Conservation (phyloP, 164 flowering plant species). For the Vitis rotundifolia region DNA sequence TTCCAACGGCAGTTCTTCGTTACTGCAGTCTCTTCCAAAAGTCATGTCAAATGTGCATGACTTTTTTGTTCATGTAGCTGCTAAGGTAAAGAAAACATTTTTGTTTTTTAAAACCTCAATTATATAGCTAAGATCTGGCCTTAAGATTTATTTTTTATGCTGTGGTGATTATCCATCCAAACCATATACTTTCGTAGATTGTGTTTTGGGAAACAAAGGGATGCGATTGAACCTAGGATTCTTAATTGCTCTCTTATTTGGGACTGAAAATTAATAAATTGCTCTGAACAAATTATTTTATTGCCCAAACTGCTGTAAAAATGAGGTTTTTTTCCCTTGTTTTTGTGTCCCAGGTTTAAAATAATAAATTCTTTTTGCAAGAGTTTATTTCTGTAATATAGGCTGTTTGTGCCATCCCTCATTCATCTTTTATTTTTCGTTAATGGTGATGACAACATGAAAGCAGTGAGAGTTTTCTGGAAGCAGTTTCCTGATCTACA, state of each 20-base stretch:
- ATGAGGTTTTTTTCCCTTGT: too few relatives aligned
- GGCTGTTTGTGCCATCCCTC: too few relatives aligned
- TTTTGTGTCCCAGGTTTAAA: too few relatives aligned
- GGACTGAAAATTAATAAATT: background rate
- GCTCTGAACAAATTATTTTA: too few relatives aligned
- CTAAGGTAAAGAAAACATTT: slow-evolving; percentile 60
- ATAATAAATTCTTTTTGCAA: too few relatives aligned
- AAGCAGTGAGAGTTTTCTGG: too few relatives aligned
- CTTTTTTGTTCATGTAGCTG: slow-evolving; percentile 95
- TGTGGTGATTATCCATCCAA: background rate
- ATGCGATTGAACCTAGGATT: too few relatives aligned
- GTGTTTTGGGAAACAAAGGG: too few relatives aligned
- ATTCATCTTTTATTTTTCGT: too few relatives aligned
- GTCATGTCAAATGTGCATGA: slow-evolving; percentile 93
- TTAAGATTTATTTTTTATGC: background rate
- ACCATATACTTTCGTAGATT: background rate
- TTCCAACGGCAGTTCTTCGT: slow-evolving; percentile 41
- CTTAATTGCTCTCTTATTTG: background rate
- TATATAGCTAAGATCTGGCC: background rate
- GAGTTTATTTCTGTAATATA: too few relatives aligned
- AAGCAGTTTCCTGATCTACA: background rate
- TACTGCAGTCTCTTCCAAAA: slow-evolving; percentile 86
- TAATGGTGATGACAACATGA: too few relatives aligned
- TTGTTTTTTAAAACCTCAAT: background rate
- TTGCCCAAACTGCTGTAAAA: too few relatives aligned